Evolutionary conservation across 805 yeast species (phyloP).

Genomic region (Ascoidea tarda): DNA sequence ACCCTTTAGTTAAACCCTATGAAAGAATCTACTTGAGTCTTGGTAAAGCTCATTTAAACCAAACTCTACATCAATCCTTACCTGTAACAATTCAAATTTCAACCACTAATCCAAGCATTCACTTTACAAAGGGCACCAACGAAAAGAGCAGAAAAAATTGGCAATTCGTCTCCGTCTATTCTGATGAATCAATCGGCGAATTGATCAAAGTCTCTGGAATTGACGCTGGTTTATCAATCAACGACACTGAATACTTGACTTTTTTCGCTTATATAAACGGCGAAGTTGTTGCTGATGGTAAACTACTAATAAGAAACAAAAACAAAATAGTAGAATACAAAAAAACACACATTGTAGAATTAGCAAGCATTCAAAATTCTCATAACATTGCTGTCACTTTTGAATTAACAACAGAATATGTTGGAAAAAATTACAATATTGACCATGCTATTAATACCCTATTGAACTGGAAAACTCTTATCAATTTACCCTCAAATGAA

Average conservation of each 20-base stretch:
- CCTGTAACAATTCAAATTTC: constrained; percentile 38
- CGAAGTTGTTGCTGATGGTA: constrained; percentile 42
- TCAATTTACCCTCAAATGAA: constrained; percentile 23
- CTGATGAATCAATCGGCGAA: constrained; percentile 65
- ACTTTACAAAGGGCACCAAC: constrained; percentile 57
- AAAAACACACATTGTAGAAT: constrained; percentile 27
- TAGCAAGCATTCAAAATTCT: constrained; percentile 27
- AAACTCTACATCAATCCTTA: constrained; percentile 14
- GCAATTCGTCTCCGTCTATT: constrained; percentile 61
- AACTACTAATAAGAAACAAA: constrained; percentile 32
- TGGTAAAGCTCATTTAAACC: constrained; percentile 29
- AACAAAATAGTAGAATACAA: constrained; percentile 34
- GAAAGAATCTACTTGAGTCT: constrained; percentile 48
- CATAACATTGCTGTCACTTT: constrained; percentile 24
- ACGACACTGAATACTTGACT: constrained; percentile 37
- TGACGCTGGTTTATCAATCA: constrained; percentile 20
- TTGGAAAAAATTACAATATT: constrained; percentile 52
- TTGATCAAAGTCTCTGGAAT: constrained; percentile 50
- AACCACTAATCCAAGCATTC: constrained; percentile 33
- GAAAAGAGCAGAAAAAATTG: constrained; percentile 36
- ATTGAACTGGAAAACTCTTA: constrained; percentile 34
- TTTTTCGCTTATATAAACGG: constrained; percentile 53
- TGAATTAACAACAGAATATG: constrained; percentile 47
- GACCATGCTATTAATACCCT: constrained; percentile 41
- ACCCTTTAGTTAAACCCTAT: constrained; percentile 42